These are phyloP conservation scores for Xanthoceras sorbifolium DNA, from an alignment of 345 rosid species.

Conservation along the genomic window DNA sequence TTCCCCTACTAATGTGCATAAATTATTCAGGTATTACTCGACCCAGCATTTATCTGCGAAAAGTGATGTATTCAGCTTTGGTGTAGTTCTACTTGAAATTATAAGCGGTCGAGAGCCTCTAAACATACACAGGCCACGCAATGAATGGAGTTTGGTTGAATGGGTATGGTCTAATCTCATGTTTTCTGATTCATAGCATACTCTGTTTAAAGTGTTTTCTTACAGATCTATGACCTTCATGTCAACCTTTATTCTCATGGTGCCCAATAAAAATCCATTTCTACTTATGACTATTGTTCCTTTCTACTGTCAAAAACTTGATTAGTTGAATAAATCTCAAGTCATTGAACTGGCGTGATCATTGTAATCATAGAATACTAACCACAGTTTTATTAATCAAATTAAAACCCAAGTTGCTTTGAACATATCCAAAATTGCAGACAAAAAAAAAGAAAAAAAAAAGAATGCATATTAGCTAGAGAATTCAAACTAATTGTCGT, in stretches of 20 bases:
- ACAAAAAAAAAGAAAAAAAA: no score
- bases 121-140: slow-evolving; percentile 59
- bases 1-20: neutral
- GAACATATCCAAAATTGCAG: no score
- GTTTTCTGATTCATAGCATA: neutral
- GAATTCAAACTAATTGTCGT: neutral
- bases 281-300: neutral
- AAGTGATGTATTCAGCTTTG: slow-evolving; percentile 75
- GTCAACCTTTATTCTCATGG: neutral
- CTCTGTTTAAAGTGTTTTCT: neutral
- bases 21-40: slow-evolving; percentile 57
- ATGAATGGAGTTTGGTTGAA: slow-evolving; percentile 80
- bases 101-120: slow-evolving; percentile 71
- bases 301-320: neutral
- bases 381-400: no score
- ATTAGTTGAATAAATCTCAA: neutral
- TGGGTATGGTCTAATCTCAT: slow-evolving; percentile 45
- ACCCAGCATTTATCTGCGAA: slow-evolving; percentile 69
- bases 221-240: neutral
- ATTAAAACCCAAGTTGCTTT: no score
- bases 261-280: neutral
- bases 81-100: slow-evolving; percentile 70
- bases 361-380: neutral
- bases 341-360: neutral
- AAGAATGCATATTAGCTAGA: neutral